These are phyloP conservation scores for Pleurozium schreberi DNA, from an alignment of 225 moss, liverwort and hornwort genomes.

Conservation along the genomic window DNA sequence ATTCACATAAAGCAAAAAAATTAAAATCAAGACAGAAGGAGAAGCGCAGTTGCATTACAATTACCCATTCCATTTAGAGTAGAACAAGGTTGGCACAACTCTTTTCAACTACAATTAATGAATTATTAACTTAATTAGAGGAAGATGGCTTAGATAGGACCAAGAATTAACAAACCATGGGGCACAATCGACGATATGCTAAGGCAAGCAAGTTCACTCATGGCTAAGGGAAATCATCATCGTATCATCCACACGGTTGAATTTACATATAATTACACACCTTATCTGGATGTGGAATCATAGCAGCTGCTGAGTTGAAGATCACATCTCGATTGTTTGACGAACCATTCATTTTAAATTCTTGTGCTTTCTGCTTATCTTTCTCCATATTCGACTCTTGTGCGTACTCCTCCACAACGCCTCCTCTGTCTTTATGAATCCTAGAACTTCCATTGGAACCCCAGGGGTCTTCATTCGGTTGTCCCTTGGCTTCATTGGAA, in stretches of 20 bases:
- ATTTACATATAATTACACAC: neutral
- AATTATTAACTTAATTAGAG: neutral
- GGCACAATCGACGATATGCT: neutral
- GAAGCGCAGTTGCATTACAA: neutral
- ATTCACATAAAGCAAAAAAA: neutral
- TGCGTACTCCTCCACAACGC: neutral
- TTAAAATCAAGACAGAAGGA: neutral
- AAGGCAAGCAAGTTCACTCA: neutral
- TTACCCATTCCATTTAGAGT: neutral
- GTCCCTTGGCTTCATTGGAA: neutral
- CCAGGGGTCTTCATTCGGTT: neutral
- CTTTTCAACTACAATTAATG: neutral
- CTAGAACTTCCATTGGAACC: neutral
- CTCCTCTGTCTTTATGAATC: neutral
- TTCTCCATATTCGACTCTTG: constrained; percentile 1
- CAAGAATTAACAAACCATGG: neutral
- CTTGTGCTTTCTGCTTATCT: neutral
- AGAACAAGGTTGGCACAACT: neutral
- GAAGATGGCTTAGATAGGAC: neutral
- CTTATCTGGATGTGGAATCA: constrained; percentile 86
- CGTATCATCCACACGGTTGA: neutral
- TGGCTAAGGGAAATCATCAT: neutral
- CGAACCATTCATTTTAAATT: neutral
- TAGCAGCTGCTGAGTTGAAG: constrained; percentile 60
- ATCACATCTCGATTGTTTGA: neutral